Evolutionary conservation across 2,329 filamentous ascomycete genomes (phyloP).

Genomic region (Diaporthe caulivora): DNA sequence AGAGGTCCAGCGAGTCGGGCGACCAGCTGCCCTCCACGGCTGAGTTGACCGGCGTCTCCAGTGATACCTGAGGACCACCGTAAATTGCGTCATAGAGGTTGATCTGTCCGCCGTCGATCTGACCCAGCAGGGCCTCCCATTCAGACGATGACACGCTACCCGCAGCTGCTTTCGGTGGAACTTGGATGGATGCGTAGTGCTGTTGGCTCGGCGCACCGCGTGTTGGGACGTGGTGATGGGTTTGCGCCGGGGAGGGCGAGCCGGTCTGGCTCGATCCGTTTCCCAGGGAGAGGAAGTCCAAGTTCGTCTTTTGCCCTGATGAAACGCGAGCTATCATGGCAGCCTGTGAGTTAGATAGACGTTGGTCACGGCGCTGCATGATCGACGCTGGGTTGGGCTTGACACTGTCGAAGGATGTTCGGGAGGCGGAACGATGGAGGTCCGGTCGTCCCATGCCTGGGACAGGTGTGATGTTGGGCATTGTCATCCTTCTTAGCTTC

Average conservation of each 20-base stretch:
- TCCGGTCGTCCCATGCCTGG: constrained; percentile 48
- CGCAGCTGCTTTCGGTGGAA: constrained; percentile 50
- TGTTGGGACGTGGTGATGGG: constrained; percentile 50
- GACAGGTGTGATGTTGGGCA: constrained; percentile 55
- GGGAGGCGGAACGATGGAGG: constrained; percentile 55
- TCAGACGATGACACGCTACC: constrained; percentile 72
- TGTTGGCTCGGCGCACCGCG: constrained; percentile 45
- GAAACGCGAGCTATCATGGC: constrained; percentile 54
- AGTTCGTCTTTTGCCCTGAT: constrained; percentile 55
- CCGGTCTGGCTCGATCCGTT: constrained; percentile 61
- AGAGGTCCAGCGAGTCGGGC: constrained; percentile 68
- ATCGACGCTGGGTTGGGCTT: constrained; percentile 51
- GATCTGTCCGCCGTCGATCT: constrained; percentile 81
- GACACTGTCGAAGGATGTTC: constrained; percentile 63
- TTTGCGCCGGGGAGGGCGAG: constrained; percentile 61
- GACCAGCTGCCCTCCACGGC: constrained; percentile 59
- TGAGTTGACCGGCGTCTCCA: constrained; percentile 57
- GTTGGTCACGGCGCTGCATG: constrained; percentile 60
- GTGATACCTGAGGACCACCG: constrained; percentile 69
- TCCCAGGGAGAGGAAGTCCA: constrained; percentile 71
- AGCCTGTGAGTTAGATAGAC: constrained; percentile 59
- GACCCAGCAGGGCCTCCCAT: constrained; percentile 86
- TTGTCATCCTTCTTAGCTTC: constrained; percentile 68
- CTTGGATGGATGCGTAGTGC: constrained; percentile 52
- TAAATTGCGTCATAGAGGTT: constrained; percentile 91